Evolutionary conservation across 805 yeast genomes (phyloP).

Genomic region (Cyberlindnera maritima): DNA sequence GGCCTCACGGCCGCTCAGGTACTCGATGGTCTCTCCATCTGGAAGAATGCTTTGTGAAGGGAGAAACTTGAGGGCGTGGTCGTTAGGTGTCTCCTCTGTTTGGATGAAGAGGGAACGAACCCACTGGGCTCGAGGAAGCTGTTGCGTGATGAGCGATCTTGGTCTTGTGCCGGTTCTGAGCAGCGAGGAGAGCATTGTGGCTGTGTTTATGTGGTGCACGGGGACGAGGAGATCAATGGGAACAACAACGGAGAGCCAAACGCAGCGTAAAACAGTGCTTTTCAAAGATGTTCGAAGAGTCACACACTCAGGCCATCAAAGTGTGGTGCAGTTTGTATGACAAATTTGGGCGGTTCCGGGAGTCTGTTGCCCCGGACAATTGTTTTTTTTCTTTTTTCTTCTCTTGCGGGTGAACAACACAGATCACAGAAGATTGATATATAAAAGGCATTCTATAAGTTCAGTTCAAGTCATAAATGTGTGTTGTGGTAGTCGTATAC

Average conservation of each 20-base stretch:
- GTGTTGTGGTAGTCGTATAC: too few species aligned
- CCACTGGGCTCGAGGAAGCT: conserved; percentile 7
- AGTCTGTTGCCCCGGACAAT: conserved; percentile 1
- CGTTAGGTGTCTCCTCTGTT: conserved; percentile 84
- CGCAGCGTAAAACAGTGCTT: too few species aligned
- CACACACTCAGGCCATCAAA: too few species aligned
- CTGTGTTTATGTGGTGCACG: too few species aligned
- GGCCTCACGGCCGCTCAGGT: conserved; percentile 73
- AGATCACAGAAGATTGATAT: too few species aligned
- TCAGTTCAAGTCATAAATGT: too few species aligned
- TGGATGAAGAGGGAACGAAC: conserved; percentile 55
- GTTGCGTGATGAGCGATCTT: not conserved
- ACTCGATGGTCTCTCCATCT: conserved; percentile 65
- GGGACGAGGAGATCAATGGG: too few species aligned
- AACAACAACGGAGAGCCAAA: too few species aligned
- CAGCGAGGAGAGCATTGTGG: conserved; percentile 1
- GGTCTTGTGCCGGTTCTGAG: conserved; percentile 5
- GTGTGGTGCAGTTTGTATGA: conserved; percentile 4
- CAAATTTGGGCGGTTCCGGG: not conserved
- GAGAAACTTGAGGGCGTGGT: conserved; percentile 77
- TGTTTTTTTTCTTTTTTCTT: too few species aligned
- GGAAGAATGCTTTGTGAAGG: conserved; percentile 73
- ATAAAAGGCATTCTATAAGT: too few species aligned
- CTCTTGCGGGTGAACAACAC: too few species aligned
- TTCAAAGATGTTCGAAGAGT: too few species aligned